A percentile compares a stretch with the other conserved stretches of the same genome.
These are phyloP conservation scores for Daldinia bambusicola DNA, from an alignment of 495 filamentous ascomycete species.

Conservation along the genomic window DNA sequence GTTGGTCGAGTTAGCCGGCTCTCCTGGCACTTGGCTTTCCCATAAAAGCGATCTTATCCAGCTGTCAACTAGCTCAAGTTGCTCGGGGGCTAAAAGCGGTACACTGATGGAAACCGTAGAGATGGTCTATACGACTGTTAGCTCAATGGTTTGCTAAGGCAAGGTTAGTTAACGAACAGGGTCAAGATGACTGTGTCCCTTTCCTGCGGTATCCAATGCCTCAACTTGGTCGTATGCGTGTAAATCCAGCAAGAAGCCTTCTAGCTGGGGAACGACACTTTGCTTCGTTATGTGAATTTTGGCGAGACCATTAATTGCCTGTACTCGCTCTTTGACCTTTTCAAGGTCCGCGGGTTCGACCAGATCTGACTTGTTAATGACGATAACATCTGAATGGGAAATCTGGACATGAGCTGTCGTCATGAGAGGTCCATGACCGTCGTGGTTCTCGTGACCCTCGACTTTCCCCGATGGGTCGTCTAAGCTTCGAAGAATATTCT, in stretches of 20 bases:
- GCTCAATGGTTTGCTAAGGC: slow-evolving; percentile 17
- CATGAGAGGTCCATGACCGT: slow-evolving; percentile 68
- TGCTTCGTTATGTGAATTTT: slow-evolving; percentile 83
- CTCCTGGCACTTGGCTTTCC: slow-evolving; percentile 73
- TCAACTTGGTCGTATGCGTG: slow-evolving; percentile 90
- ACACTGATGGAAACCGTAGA: slow-evolving; percentile 80
- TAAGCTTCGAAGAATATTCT: slow-evolving; percentile 83
- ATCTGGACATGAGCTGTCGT: slow-evolving; percentile 97
- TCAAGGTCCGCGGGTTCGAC: slow-evolving; percentile 76
- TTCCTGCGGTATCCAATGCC: slow-evolving; percentile 69
- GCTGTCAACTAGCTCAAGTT: slow-evolving; percentile 71
- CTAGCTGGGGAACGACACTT: slow-evolving; percentile 80
- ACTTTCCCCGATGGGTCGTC: slow-evolving; percentile 76
- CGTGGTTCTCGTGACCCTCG: slow-evolving; percentile 63
- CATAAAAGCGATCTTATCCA: slow-evolving; percentile 90
- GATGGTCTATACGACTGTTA: slow-evolving; percentile 71
- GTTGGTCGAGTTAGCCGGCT: slow-evolving; percentile 22
- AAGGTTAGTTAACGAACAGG: slow-evolving; percentile 56
- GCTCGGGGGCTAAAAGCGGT: slow-evolving; percentile 62
- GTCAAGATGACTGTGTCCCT: slow-evolving; percentile 85
- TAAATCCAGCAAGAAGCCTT: slow-evolving; percentile 86
- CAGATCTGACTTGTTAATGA: slow-evolving; percentile 94
- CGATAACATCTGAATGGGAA: slow-evolving; percentile 93
- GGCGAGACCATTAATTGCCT: slow-evolving; percentile 89
- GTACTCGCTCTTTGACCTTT: slow-evolving; percentile 70